A percentile compares a stretch with the other conserved stretches of the same genome.
These are phyloP conservation scores for Leucosporidium creatinivorum DNA, from an alignment of 768 basidiomycete species.

Conservation along the genomic window DNA sequence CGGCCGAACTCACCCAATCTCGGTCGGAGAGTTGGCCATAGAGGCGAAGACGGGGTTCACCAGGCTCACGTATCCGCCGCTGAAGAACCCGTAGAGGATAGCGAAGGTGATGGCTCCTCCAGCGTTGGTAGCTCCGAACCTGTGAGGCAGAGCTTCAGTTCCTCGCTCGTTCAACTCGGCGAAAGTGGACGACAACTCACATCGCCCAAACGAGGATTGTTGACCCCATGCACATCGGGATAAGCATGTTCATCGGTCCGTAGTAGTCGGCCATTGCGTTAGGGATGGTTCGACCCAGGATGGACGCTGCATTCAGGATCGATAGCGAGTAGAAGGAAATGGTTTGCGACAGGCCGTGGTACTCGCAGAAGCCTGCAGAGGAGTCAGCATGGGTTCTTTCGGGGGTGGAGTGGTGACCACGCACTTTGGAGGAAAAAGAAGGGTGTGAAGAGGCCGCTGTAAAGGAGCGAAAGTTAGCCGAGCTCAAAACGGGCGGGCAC, in stretches of 20 bases:
- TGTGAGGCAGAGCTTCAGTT: not conserved
- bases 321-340: slow-evolving; percentile 44
- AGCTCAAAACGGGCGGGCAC: too few species aligned
- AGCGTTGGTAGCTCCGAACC: not conserved
- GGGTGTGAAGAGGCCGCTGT: slow-evolving; percentile 19
- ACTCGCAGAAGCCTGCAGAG: not conserved
- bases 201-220: not conserved
- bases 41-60: slow-evolving; percentile 20
- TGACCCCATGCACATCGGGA: not conserved
- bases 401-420: too few species aligned
- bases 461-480: slow-evolving; percentile 19
- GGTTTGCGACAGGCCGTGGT: slow-evolving; percentile 17
- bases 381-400: not conserved
- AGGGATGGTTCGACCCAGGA: slow-evolving; percentile 54
- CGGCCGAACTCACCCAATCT: slow-evolving; percentile 10
- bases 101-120: not conserved
- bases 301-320: slow-evolving; percentile 60
- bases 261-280: slow-evolving; percentile 40
- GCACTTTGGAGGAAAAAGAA: slow-evolving; percentile 16
- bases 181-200: not conserved
- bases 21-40: slow-evolving; percentile 4
- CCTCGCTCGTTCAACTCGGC: not conserved
- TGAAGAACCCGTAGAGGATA: slow-evolving; percentile 37
- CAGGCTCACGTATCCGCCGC: slow-evolving; percentile 38
- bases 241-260: not conserved